phyloP scores from a whole-genome alignment of 257 asterid genomes.

The Nicotiana tomentosiformis region DNA sequence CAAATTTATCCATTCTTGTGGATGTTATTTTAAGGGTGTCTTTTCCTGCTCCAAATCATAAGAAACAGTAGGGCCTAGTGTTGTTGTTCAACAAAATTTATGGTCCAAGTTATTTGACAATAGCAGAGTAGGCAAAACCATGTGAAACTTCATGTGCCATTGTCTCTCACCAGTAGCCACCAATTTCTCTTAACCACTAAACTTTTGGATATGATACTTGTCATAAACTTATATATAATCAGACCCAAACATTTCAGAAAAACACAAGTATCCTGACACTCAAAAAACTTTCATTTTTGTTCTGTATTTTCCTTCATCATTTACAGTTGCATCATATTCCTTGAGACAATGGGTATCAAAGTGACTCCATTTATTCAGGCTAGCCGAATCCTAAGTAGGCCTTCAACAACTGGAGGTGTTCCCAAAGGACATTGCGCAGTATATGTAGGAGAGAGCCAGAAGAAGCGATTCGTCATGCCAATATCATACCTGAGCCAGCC shows the following conservation, averaged over 20 bases:
- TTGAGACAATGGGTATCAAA: background rate
- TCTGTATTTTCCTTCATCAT: background rate
- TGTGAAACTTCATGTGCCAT: background rate
- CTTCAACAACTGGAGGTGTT: background rate
- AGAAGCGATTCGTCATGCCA: background rate
- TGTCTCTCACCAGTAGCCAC: background rate
- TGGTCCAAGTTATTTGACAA: background rate
- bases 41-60: background rate
- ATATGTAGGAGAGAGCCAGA: background rate
- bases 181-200: background rate
- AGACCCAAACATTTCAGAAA: background rate
- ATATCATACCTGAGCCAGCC: background rate
- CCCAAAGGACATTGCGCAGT: background rate
- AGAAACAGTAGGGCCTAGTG: background rate
- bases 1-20: background rate
- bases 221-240: background rate
- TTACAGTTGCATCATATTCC: background rate
- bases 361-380: constrained; percentile 3
- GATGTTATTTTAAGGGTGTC: background rate
- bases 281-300: background rate
- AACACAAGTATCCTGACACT: background rate
- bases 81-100: background rate
- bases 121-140: background rate
- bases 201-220: background rate
- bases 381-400: background rate